Conservation (phyloP, 2,329 filamentous ascomycete genomes). For the Arthrobotrys sinensis region DNA sequence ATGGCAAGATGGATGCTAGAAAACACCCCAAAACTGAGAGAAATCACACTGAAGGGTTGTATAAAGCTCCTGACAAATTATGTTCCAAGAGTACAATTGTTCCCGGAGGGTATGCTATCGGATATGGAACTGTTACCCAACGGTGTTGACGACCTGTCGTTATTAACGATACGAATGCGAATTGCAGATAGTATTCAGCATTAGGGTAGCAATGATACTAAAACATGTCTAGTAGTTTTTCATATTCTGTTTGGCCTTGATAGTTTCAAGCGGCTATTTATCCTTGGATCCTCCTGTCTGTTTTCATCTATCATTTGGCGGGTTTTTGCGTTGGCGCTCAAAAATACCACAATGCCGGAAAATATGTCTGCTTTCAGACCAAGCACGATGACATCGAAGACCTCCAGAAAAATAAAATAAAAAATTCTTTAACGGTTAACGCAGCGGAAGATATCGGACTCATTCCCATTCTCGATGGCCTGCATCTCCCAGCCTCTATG, state of each 20-base stretch:
- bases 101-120: not conserved
- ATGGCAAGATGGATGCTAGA: not conserved
- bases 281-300: too few species aligned
- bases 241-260: too few species aligned
- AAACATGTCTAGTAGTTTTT: too few species aligned
- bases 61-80: not conserved
- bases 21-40: not conserved
- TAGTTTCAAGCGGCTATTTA: too few species aligned
- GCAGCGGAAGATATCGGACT: slow-evolving; percentile 22
- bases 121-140: not conserved
- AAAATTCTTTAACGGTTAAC: slow-evolving; percentile 22
- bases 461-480: slow-evolving; percentile 26
- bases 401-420: slow-evolving; percentile 24
- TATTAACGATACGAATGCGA: not conserved
- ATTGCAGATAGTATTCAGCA: not conserved
- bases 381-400: slow-evolving; percentile 14
- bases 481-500: slow-evolving; percentile 17
- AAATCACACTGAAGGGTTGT: not conserved
- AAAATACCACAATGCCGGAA: slow-evolving; percentile 24
- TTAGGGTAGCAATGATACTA: not conserved
- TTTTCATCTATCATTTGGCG: too few species aligned
- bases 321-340: not conserved
- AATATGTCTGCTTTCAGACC: slow-evolving; percentile 22
- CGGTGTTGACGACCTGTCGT: not conserved
- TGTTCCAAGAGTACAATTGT: not conserved